Base-by-base conservation (phyloP, 257 asterid genomes). In the Schizonepeta tenuifolia region DNA sequence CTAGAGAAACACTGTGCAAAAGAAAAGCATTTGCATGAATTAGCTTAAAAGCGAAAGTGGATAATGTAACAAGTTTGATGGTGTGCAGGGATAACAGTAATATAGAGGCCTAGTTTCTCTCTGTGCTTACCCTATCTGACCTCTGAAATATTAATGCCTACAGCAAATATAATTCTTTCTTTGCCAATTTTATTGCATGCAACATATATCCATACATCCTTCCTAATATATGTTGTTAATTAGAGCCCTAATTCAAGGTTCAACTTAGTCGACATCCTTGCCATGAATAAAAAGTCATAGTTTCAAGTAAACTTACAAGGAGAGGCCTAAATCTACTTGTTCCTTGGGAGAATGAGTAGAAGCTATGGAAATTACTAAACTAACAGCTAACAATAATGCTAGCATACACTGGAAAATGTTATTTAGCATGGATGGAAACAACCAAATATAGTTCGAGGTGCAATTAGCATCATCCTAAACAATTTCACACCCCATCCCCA, bases 21-120 rank as follows among this genome's bases (percentile, higher is more conserved):
- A 6, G 41, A 60, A 21, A 15, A 68, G 10, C 3, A 7, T 62
- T 31, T n/a, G 33, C 47, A 10, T 6, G 5, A 55, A 4, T 44
- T 31, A 74, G 56, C 46, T 50, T 36, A 17, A 22, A 79, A 63
- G 74, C 49, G 14, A 69, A 63, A 58, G 50, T 5, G 5, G 13
- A 40, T 13, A 51, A 56, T 41, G n/a, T 26, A 57, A 75, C 66
- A 71, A 50, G 69, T 63, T 10, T 66, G 47, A 51, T 14, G 78
- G 67, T 20, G 55, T 28, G 51, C 6, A 47, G 21, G 18, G 26
- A 9, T 63, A 15, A 36, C 20, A 41, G 22, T 15, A 50, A 53
- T 28, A 31, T 13, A 26, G 65, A 11, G 57, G 11, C 47, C 38
- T 38, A 64, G 66, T 63, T 62, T 61, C 22, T 18, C 21, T 9